Conservation (phyloP, 352 stramenopile species). For the Phytophthora boehmeriae region DNA sequence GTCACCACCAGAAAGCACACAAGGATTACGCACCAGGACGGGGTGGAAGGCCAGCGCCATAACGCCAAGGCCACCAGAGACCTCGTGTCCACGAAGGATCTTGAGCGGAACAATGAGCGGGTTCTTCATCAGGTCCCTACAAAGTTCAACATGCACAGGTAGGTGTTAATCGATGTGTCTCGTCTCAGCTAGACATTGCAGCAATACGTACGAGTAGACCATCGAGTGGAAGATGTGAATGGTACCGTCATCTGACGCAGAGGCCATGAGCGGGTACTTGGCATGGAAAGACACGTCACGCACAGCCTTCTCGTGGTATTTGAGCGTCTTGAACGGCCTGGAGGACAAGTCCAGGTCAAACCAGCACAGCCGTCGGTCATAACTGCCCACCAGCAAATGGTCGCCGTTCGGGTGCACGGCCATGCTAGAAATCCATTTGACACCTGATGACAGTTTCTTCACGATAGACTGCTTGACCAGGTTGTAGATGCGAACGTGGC, state of each 20-base stretch:
- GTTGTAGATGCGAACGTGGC: conserved; percentile 99
- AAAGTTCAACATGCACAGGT: conserved; percentile 9
- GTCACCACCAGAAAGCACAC: not conserved
- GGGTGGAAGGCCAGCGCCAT: conserved; percentile 97
- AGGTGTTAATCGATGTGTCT: conserved; percentile 12
- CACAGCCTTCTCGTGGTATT: conserved; percentile 98
- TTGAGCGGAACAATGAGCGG: conserved; percentile 99
- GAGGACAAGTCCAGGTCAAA: conserved; percentile 99
- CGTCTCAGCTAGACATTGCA: conserved; percentile 18
- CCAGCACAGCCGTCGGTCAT: conserved; percentile 98
- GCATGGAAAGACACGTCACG: conserved; percentile 93
- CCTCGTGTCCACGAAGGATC: conserved; percentile 95
- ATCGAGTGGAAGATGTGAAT: conserved; percentile 99
- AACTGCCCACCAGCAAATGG: conserved; percentile 98
- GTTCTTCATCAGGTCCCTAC: conserved; percentile 98
- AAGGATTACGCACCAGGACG: conserved; percentile 83
- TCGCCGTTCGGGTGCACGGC: conserved; percentile 98
- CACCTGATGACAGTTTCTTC: conserved; percentile 97
- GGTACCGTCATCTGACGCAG: conserved; percentile 97
- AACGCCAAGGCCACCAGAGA: conserved; percentile 94
- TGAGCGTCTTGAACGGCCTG: conserved; percentile 99
- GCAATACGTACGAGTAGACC: conserved; percentile 95
- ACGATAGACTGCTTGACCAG: conserved; percentile 98
- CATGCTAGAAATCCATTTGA: conserved; percentile 99
- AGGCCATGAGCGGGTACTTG: conserved; percentile 99